Evolutionary conservation across 495 filamentous ascomycete species (phyloP), one percentile per base, ranked within the genome.

Genomic region (Geoglossum glabrum): DNA sequence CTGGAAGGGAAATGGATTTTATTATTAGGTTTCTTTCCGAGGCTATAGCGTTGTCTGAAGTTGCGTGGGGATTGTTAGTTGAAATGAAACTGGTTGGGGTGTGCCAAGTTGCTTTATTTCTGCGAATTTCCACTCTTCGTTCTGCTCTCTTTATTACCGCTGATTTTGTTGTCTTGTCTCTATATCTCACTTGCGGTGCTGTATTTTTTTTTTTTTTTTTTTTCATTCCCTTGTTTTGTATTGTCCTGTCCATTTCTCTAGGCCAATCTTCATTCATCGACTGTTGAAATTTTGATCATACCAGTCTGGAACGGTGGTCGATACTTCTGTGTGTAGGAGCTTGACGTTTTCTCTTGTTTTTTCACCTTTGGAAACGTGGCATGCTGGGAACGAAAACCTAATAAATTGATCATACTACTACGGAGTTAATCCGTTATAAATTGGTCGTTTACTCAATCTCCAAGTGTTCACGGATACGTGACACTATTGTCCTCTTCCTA

Each of bases 351-450:
- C 46, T 50, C 46, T 21, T 50, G 6, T 50, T 50, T 17, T 47
- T 21, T 50, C 21, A 50, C 13, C 46, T 50, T 28, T 50, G 46
- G 46, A 50, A 50, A 50, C 46, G 46, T 50, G 46, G 46, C 46
- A 50, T 50, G 46, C 46, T 50, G 46, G 46, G 46, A 50, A 50
- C 46, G 46, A 50, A n/a, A 50, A 50, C 46, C n/a, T 50, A 50
- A 50, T 50, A 50, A 50, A 50, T 50, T 50, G 46, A 50, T 50
- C 46, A 50, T 50, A 50, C 46, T 50, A 50, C 46, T 50, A 50
- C 13, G 46, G 46, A 50, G 26, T 50, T 50, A n/a, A 9, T 9
- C 46, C 46, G 46, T 9, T 50, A 11, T 50, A 50, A 23, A 50
- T 25, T 50, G 46, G 26, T 28, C 17, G 36, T 17, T 17, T 40